Evolutionary conservation across 257 asterid species (phyloP), one percentile per base, ranked within the genome.

Genomic region (Forsythia viridissima): DNA sequence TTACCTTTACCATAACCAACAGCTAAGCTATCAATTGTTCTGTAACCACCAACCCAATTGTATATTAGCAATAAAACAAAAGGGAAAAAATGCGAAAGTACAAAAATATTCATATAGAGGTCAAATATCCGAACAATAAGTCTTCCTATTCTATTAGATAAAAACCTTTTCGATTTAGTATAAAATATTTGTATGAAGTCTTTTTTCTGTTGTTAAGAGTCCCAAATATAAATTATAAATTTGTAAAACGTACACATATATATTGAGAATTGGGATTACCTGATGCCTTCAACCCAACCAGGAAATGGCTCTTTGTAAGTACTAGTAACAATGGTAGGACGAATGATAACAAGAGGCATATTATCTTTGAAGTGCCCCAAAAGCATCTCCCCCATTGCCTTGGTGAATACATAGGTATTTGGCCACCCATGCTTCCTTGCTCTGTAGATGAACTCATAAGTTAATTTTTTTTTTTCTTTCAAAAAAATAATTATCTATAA

Each of bases 341-440:
- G 82, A 12, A 77, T 3, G 15, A 81, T 72, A 39, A 76, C 55
- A 18, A 81, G 6, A 3, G 73, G 63, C 1, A 48, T 7, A 15
- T 72, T 48, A 37, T 46, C 84, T 55, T 57, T 81, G 8, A 70
- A 44, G 21, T 81, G 61, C 3, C 24, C 80, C 57, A 76, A 6
- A 38, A 81, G 24, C 85, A 81, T 81, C 38, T 81, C 85, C 3
- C 81, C 85, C 78, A 81, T 81, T 24, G 81, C 84, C 63, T 81
- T 81, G 36, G 84, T 81, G 30, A 69, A 81, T 21, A 24, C 52
- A 8, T 71, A 81, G 37, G 85, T 81, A 57, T 81, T 81, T 51
- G 85, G 76, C 85, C 85, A 81, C 8, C 85, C 85, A 72, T 80
- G 65, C 65, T 66, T 66, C 20, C 55, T 66, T 46, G 83, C 80